Conservation (phyloP, 164 flowering plant species). For the Chloranthus sessilifolius region DNA sequence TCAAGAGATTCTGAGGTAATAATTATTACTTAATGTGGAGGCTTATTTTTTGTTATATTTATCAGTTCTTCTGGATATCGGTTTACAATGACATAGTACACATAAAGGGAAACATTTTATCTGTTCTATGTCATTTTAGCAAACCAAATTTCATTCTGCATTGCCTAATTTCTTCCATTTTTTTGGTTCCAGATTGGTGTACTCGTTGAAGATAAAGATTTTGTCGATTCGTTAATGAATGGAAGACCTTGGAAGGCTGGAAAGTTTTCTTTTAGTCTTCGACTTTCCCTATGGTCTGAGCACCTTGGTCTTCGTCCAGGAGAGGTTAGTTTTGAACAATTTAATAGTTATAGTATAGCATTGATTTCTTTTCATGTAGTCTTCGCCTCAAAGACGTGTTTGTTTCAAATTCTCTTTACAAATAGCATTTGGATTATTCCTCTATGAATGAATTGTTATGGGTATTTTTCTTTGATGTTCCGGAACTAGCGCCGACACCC, state of each 20-base stretch:
- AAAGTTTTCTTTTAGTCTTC: conserved; percentile 67
- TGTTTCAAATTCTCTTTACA: no score
- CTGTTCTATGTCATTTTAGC: no score
- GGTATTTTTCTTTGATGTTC: no score
- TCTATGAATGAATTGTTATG: no score
- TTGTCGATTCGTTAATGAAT: conserved; percentile 62
- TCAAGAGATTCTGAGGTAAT: conserved; percentile 97
- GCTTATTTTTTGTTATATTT: background rate
- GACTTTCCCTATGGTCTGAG: conserved; percentile 78
- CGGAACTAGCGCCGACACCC: no score
- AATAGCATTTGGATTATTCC: no score
- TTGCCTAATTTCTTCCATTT: no score
- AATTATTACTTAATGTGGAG: background rate
- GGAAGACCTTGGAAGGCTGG: conserved; percentile 86
- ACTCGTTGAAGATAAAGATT: conserved; percentile 86
- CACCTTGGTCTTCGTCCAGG: conserved; percentile 75
- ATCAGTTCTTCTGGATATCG: no score
- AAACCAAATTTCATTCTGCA: no score
- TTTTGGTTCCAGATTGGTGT: conserved; percentile 68
- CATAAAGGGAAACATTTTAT: no score
- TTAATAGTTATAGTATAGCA: background rate
- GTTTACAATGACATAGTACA: no score
- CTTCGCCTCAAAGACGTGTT: background rate
- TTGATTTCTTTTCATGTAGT: background rate
- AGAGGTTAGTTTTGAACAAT: conserved; percentile 47